A percentile compares a stretch with the other conserved stretches of the same genome.
phyloP scores from a whole-genome alignment of 2,329 filamentous ascomycete species.

The Neonectria magnoliae region DNA sequence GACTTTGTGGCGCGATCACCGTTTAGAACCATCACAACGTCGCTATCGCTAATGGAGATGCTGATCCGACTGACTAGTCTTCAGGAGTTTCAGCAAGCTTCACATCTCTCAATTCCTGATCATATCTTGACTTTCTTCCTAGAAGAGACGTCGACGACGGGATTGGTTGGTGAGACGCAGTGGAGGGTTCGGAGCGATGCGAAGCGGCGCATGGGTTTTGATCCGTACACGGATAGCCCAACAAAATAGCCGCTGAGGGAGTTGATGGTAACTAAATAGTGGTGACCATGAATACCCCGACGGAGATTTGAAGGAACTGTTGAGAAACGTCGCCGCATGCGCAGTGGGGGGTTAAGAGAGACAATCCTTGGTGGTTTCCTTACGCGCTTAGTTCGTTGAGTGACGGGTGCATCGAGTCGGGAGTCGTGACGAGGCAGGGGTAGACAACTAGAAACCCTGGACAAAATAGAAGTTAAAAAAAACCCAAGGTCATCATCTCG shows the following conservation, averaged over 20 bases:
- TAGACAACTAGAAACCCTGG: background rate
- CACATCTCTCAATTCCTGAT: constrained; percentile 89
- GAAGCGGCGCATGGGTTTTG: constrained; percentile 63
- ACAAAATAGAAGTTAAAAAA: background rate
- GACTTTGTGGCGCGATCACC: constrained; percentile 55
- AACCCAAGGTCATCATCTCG: background rate
- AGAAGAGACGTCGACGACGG: constrained; percentile 65
- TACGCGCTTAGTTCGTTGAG: background rate
- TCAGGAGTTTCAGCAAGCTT: constrained; percentile 91
- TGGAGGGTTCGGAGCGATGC: constrained; percentile 58
- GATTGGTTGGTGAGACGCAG: constrained; percentile 57
- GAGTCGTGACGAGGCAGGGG: too few relatives aligned
- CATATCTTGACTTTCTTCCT: constrained; percentile 91
- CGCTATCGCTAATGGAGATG: constrained; percentile 84
- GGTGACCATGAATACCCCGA: constrained; percentile 11
- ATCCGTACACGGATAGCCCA: constrained; percentile 62
- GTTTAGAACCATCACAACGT: constrained; percentile 64
- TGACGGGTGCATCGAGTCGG: too few relatives aligned
- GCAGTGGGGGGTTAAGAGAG: background rate
- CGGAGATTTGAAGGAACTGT: constrained; percentile 13
- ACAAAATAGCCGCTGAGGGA: constrained; percentile 32
- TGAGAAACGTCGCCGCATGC: constrained; percentile 9
- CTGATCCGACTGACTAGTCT: constrained; percentile 85
- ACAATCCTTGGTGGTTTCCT: background rate
- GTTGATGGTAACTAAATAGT: background rate